Base-by-base conservation (phyloP, 164 flowering plant species). In the Vitis rupestris region DNA sequence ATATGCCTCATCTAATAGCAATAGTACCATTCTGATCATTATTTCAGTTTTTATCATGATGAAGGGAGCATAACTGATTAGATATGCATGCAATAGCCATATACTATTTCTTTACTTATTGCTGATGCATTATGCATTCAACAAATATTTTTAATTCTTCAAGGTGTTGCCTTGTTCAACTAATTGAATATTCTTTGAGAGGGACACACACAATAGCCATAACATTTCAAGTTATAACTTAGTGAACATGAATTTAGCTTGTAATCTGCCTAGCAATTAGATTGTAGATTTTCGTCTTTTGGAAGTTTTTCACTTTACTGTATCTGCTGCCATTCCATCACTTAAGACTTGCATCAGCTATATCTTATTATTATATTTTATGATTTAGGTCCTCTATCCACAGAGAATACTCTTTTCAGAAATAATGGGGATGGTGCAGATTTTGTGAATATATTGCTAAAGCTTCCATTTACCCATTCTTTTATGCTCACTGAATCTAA, bases 401-500 rank as follows among this genome's bases (percentile, higher is more conserved):
- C 16, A 68, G 83, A 83, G 70, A 72, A 73, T 56, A 72, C 71
- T 63, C 69, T 74, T 53, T 80, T 79, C 58, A 68, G 74, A 68
- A 69, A 51, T 67, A 64, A 80, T 23, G 79, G 61, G 67, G 68
- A 65, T 75, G 67, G 66, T 73, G 71, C 68, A 48, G 81, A 76
- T 70, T 70, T 75, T 48, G 66, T 85, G 52, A 58, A 56, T 51
- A 61, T 70, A 50, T 65, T 92, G 70, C 83, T 95, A 65, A 86
- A 85, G 85, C 85, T 89, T 76, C 95, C 98, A 19, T 96, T 98
- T 98, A 85, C 13, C 19, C 19, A 19, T 19, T 19, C 19, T 19
- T 19, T 19, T 74, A 55, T 59, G 50, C 70, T 17, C 17, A 17
- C 17, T 17, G 17, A 17, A 17, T 17, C 17, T 17, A 17, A 17